phyloP scores from a whole-genome alignment of 2,329 filamentous ascomycete genomes.

The Xylariaceae sp. region DNA sequence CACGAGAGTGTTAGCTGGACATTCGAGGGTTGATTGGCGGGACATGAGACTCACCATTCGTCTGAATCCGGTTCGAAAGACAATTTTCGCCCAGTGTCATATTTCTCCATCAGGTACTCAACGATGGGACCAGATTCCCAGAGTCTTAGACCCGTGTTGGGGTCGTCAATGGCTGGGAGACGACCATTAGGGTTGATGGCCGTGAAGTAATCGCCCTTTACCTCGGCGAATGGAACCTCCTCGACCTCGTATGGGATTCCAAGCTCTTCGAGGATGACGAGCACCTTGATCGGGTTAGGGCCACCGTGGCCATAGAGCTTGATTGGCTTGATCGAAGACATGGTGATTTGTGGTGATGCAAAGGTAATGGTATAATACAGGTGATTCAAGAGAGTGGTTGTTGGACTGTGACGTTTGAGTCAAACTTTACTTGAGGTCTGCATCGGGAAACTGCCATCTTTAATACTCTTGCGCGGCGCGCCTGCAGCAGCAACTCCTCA shows the following conservation, averaged over 20 bases:
- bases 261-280: slow-evolving; percentile 27
- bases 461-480: too few relatives aligned
- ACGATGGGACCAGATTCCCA: slow-evolving; percentile 15
- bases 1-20: too few relatives aligned
- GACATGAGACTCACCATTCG: slow-evolving; percentile 19
- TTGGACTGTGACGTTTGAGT: too few relatives aligned
- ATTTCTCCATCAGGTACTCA: slow-evolving; percentile 9
- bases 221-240: slow-evolving; percentile 1
- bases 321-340: slow-evolving; percentile 22
- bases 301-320: slow-evolving; percentile 22
- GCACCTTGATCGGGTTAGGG: slow-evolving; percentile 27
- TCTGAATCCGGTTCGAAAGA: slow-evolving; percentile 29
- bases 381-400: background rate
- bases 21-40: too few relatives aligned
- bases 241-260: slow-evolving; percentile 23
- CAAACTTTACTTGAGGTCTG: too few relatives aligned
- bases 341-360: background rate
- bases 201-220: slow-evolving; percentile 5
- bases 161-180: slow-evolving; percentile 12
- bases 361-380: background rate
- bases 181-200: slow-evolving; percentile 11
- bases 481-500: too few relatives aligned
- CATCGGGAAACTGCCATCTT: too few relatives aligned
- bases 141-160: slow-evolving; percentile 7
- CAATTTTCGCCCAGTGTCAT: slow-evolving; percentile 37